A percentile compares a stretch with the other conserved stretches of the same genome.
phyloP scores from a whole-genome alignment of 768 basidiomycete genomes.

The Cystobasidium tubakii region DNA sequence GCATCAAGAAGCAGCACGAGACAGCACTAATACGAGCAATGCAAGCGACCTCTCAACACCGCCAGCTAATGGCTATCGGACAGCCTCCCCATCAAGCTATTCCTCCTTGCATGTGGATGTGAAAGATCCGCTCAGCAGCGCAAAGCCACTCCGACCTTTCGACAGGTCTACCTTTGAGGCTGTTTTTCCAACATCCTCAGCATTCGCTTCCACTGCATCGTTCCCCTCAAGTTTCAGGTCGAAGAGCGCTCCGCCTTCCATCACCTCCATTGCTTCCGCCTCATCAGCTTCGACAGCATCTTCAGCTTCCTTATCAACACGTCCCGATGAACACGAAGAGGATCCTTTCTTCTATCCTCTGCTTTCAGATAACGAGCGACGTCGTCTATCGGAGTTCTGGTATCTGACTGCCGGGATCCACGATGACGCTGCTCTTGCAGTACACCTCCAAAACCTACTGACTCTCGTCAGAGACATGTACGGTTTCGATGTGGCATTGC shows the following conservation, averaged over 20 bases:
- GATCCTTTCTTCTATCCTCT: constrained; percentile 15
- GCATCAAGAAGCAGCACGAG: too few relatives aligned
- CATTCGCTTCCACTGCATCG: not conserved
- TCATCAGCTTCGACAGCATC: not conserved
- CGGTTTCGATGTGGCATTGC: not conserved
- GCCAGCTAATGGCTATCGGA: too few relatives aligned
- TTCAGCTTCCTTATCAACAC: not conserved
- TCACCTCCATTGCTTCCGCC: not conserved
- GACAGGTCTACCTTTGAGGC: not conserved
- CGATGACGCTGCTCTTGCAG: not conserved
- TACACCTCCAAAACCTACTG: not conserved
- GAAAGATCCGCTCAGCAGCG: not conserved
- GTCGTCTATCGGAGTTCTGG: not conserved
- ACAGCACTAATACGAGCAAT: too few relatives aligned
- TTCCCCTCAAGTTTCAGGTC: not conserved
- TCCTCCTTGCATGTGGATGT: not conserved
- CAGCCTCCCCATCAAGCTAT: not conserved
- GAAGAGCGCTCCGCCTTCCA: not conserved
- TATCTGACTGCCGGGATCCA: not conserved
- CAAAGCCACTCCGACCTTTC: not conserved
- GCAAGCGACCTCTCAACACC: too few relatives aligned
- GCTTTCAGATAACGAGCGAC: not conserved
- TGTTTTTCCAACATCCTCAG: not conserved
- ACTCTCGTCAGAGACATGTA: not conserved
- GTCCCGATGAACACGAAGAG: not conserved